Evolutionary conservation across 1,284 basidiomycete species (phyloP), one percentile per base, ranked within the genome.

Genomic region (Ceratobasidium sp.): DNA sequence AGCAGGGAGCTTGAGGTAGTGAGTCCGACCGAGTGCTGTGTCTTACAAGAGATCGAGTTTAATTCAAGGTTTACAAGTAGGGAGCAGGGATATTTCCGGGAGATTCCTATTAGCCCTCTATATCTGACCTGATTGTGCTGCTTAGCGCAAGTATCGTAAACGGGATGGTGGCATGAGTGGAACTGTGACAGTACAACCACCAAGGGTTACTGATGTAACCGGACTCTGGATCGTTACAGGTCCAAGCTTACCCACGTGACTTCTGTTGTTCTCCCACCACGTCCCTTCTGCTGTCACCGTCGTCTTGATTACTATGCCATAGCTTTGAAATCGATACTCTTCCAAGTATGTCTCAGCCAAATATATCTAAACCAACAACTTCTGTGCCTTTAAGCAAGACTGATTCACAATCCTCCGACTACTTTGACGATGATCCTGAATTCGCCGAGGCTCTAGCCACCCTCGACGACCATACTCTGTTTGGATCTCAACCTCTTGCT

Each of bases 351-450:
- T 61, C 70, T 20, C 40, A 73, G 23, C n/a, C 38, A 5, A 26
- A 42, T 12, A 38, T 26, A 28, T 48, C 26, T 3, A 28, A n/a
- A 15, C n/a, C 13, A 42, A 44, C 57, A 6, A 73, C 20, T 9
- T 9, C 42, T 20, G 54, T 42, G 3, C 70, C 70, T 61, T 20
- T 65, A 13, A 61, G 46, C 4, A 74, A 74, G 38, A 62, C 20
- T 17, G 48, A 33, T 33, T 74, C 71, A 2, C 59, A 74, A 26
- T 74, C 71, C 1, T 74, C 71, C 20, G 71, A 74, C 48, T 74
- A 74, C 59, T 74, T 74, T 42, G 71, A 74, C 38, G 71, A 74
- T 61, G 71, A 74, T 74, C 71, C 71, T 26, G 71, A 38, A 54
- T 74, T 74, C 33, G 46, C 59, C 33, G 59, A 65, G 17, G 71